Evolutionary conservation across 352 stramenopile genomes (phyloP).

Genomic region (Pythium brachiatum): DNA sequence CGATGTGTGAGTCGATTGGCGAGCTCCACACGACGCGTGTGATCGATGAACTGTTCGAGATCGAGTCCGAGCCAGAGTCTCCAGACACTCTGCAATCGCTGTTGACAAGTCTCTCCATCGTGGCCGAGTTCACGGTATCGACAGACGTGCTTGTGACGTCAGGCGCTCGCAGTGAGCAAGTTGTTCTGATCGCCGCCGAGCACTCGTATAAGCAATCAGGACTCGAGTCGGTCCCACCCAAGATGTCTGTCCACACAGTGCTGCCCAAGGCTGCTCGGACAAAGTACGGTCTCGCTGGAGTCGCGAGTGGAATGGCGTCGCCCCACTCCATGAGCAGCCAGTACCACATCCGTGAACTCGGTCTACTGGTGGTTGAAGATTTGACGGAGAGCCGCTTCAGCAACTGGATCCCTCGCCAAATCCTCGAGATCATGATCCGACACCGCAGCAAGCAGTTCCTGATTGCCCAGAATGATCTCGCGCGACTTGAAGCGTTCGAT

Average conservation of each 20-base stretch:
- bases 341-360: constrained; percentile 85
- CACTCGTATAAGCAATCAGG: constrained; percentile 76
- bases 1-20: constrained; percentile 13
- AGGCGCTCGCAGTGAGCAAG: constrained; percentile 60
- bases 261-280: constrained; percentile 62
- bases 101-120: constrained; percentile 40
- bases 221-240: constrained; percentile 49
- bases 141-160: constrained; percentile 60
- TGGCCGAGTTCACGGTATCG: constrained; percentile 75
- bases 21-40: constrained; percentile 36
- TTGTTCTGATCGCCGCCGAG: constrained; percentile 56
- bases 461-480: constrained; percentile 72
- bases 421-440: constrained; percentile 78
- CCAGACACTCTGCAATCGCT: constrained; percentile 28
- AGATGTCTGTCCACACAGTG: constrained; percentile 77
- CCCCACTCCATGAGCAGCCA: constrained; percentile 77
- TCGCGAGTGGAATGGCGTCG: constrained; percentile 45
- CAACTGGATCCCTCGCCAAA: constrained; percentile 81
- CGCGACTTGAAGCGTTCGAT: constrained; percentile 75
- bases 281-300: constrained; percentile 62
- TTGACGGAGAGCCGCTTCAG: constrained; percentile 81
- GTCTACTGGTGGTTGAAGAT: constrained; percentile 78
- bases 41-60: constrained; percentile 82
- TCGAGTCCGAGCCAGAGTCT: constrained; percentile 64
- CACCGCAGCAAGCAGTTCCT: constrained; percentile 73